A percentile compares a stretch with the other conserved stretches of the same genome.
These are phyloP conservation scores for Wakefieldia striispora DNA, from an alignment of 768 basidiomycete species.

Conservation along the genomic window DNA sequence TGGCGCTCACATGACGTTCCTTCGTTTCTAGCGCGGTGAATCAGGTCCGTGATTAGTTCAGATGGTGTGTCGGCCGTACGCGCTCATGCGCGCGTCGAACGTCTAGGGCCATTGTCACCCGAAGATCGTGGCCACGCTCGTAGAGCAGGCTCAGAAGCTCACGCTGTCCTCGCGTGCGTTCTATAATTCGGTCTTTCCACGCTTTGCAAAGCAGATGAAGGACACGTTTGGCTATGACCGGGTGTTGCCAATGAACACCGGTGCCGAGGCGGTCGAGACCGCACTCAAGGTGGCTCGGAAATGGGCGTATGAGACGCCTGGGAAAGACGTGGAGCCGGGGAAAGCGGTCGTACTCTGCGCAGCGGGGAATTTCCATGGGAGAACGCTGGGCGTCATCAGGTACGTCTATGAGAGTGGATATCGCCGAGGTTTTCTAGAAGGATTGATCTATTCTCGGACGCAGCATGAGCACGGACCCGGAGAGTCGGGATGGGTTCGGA, in stretches of 20 bases:
- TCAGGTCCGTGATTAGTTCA: constrained; percentile 51
- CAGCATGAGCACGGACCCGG: constrained; percentile 95
- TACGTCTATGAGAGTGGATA: constrained; percentile 24
- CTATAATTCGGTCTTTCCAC: constrained; percentile 89
- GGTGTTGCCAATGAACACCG: constrained; percentile 99
- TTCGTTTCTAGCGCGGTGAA: constrained; percentile 67
- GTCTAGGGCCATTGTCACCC: constrained; percentile 88
- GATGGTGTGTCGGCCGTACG: not conserved
- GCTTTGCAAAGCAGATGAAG: constrained; percentile 84
- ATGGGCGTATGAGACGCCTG: constrained; percentile 94
- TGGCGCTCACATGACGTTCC: constrained; percentile 1
- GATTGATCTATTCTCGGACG: constrained; percentile 13
- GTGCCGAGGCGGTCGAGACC: constrained; percentile 97
- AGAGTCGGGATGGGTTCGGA: constrained; percentile 83
- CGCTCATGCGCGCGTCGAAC: constrained; percentile 9
- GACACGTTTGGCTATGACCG: constrained; percentile 89
- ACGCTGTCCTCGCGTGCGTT: constrained; percentile 96
- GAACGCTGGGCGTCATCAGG: constrained; percentile 88
- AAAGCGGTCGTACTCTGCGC: constrained; percentile 85
- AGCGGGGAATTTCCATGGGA: constrained; percentile 92
- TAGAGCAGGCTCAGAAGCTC: constrained; percentile 82
- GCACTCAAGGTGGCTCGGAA: constrained; percentile 94
- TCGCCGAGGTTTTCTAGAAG: not conserved
- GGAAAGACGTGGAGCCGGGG: constrained; percentile 47
- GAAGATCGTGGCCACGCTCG: constrained; percentile 74